These are phyloP conservation scores for Sclerotiophoma versabilis DNA, from an alignment of 2,329 filamentous ascomycete genomes.

Conservation along the genomic window DNA sequence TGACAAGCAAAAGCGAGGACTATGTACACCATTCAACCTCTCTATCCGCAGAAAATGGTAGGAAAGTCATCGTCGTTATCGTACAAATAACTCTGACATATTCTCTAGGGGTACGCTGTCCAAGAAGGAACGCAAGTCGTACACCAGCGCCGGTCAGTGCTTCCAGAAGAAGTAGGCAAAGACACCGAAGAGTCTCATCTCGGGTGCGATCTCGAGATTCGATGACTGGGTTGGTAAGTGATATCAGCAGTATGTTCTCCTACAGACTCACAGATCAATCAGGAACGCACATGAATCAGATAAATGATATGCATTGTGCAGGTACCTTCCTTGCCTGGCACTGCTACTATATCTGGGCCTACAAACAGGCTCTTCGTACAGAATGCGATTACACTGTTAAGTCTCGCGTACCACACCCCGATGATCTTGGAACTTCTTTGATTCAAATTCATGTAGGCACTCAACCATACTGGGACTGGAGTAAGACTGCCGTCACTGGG, in stretches of 20 bases:
- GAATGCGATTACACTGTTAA: constrained; percentile 53
- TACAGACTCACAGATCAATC: constrained; percentile 30
- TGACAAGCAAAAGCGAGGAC: no score
- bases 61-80: no score
- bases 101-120: no score
- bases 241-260: no score
- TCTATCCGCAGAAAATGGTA: no score
- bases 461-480: constrained; percentile 60
- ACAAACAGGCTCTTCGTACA: constrained; percentile 45
- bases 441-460: no score
- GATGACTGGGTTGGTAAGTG: constrained; percentile 35
- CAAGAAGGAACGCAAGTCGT: neutral
- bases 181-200: constrained; percentile 30
- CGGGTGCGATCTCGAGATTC: constrained; percentile 31
- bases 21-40: no score
- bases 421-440: no score
- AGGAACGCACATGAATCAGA: constrained; percentile 21
- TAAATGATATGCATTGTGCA: constrained; percentile 12
- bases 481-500: constrained; percentile 45
- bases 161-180: constrained; percentile 24
- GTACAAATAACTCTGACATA: no score
- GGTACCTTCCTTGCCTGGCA: constrained; percentile 36
- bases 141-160: neutral
- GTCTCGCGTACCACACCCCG: no score
- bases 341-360: constrained; percentile 45